Evolutionary conservation across 73 alveolate genomes (phyloP).

Genomic region (Breviolum minutum): DNA sequence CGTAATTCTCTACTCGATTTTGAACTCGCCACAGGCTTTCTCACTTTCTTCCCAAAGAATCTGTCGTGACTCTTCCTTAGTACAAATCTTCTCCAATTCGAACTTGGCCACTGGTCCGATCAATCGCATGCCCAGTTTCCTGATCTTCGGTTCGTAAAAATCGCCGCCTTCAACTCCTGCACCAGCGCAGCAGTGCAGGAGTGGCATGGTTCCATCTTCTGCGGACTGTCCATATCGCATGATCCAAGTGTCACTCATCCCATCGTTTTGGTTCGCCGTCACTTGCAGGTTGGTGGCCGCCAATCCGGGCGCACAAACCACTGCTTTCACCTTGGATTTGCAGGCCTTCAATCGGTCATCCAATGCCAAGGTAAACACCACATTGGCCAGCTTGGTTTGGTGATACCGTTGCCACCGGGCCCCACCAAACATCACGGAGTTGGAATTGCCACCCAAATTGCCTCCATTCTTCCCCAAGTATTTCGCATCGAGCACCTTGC

Average conservation of each 20-base stretch:
- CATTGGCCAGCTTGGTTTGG: slow-evolving; percentile 81
- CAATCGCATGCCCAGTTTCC: neutral
- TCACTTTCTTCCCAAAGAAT: slow-evolving; percentile 41
- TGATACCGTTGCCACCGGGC: slow-evolving; percentile 88
- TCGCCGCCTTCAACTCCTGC: slow-evolving; percentile 7
- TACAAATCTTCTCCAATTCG: slow-evolving; percentile 4
- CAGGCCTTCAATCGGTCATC: neutral
- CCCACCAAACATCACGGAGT: slow-evolving; percentile 40
- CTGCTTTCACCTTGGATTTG: no score
- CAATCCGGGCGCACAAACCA: no score
- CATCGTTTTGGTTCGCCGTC: no score
- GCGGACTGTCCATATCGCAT: slow-evolving; percentile 69
- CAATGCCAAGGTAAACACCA: slow-evolving; percentile 40
- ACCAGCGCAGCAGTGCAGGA: slow-evolving; percentile 62
- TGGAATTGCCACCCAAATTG: slow-evolving; percentile 61
- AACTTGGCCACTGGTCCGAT: slow-evolving; percentile 23
- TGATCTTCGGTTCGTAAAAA: slow-evolving; percentile 30
- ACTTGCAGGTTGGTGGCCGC: no score
- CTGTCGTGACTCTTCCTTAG: slow-evolving; percentile 1
- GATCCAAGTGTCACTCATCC: no score
- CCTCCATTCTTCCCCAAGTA: slow-evolving; percentile 85
- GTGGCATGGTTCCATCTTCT: slow-evolving; percentile 87
- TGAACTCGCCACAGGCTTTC: neutral
- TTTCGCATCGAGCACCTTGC: slow-evolving; percentile 43
- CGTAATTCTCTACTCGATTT: no score